Percentiles rank a stretch among this genome's conserved stretches.
phyloP scores from a whole-genome alignment of 331 rosid species.

The Dryas integrifolia region DNA sequence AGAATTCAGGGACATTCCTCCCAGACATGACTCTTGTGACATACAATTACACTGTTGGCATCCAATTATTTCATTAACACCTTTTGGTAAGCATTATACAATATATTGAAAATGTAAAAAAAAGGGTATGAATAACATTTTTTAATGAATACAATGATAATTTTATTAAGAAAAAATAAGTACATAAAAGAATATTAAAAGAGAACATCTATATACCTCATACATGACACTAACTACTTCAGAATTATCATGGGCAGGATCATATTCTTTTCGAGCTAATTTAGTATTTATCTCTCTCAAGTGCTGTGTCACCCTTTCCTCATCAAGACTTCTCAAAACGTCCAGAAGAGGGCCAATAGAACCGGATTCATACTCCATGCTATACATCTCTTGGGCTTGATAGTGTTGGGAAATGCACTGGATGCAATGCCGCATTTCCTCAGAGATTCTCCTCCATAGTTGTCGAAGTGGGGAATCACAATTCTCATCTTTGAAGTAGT shows the following conservation, averaged over 20 bases:
- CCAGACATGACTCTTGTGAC: background rate
- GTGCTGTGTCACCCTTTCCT: constrained; percentile 70
- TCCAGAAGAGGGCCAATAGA: constrained; percentile 83
- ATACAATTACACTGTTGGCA: background rate
- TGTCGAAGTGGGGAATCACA: constrained; percentile 75
- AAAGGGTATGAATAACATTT: background rate
- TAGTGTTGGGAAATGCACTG: constrained; percentile 89
- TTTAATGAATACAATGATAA: background rate
- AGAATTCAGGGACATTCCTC: background rate
- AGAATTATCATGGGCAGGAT: constrained; percentile 58
- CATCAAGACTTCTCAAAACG: constrained; percentile 70
- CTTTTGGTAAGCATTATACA: background rate
- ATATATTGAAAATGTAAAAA: background rate
- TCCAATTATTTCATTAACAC: background rate
- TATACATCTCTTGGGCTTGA: constrained; percentile 76
- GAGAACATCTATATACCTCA: constrained; percentile 48
- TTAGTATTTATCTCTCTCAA: constrained; percentile 60
- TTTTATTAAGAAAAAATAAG: background rate
- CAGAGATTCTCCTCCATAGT: constrained; percentile 78
- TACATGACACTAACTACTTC: constrained; percentile 80
- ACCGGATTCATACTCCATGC: constrained; percentile 62
- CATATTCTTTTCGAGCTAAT: constrained; percentile 50
- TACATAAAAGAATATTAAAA: background rate
- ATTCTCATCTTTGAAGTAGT: constrained; percentile 69
- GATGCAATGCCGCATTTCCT: constrained; percentile 64